Evolutionary conservation across 352 stramenopile species (phyloP).

Genomic region (Hyaloperonospora arabidopsidis): DNA sequence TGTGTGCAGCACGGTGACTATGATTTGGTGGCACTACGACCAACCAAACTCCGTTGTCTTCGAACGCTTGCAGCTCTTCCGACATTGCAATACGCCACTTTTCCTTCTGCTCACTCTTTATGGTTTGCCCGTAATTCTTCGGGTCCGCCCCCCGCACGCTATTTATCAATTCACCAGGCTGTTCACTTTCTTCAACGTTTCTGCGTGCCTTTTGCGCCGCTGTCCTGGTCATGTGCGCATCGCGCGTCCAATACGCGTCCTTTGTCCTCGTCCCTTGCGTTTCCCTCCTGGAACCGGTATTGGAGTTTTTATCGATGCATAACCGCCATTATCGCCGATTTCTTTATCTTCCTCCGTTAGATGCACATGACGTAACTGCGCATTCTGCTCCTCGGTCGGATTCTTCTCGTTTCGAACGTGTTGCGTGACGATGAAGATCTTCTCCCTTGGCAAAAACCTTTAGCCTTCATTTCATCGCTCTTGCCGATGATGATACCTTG

Average conservation of each 20-base stretch:
- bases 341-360: no score
- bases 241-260: not conserved
- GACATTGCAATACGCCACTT: slow-evolving; percentile 3
- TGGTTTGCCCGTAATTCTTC: slow-evolving; percentile 13
- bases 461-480: not conserved
- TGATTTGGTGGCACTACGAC: no score
- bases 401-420: not conserved
- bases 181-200: not conserved
- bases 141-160: slow-evolving; percentile 4
- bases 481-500: not conserved
- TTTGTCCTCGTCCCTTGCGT: not conserved
- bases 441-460: not conserved
- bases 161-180: slow-evolving; percentile 1
- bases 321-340: no score
- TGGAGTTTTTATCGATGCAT: no score
- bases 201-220: not conserved
- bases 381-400: not conserved
- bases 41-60: no score
- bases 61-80: not conserved
- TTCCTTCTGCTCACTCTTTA: not conserved
- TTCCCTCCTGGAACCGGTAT: no score
- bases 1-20: no score
- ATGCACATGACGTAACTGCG: no score
- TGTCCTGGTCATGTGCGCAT: not conserved
- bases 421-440: not conserved